Evolutionary conservation across 352 stramenopile species (phyloP), one percentile per base, ranked within the genome.

Genomic region (Globisporangium ultimum): DNA sequence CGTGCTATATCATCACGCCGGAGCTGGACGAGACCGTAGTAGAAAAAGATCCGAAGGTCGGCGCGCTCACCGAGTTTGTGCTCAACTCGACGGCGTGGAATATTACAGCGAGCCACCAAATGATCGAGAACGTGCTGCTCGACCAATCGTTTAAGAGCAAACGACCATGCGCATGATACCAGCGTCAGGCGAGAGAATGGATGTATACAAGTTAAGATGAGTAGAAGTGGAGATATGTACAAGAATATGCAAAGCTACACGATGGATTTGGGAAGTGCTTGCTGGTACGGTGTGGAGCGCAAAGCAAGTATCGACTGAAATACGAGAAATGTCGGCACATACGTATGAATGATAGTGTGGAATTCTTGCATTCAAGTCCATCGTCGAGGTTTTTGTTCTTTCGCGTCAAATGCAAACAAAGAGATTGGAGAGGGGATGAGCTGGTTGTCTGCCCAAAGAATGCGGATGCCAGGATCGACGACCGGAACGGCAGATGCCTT

Each of bases 1-100:
- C 78, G 55, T 80, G 72, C 56, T 80, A 82, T 55, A 66, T 87
- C 32, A 80, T 87, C 51, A 83, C 74, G 4, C 78, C 78, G 18
- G 70, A 72, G 45, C 66, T 85, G 18, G 67, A 21, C 28, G 46
- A 53, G 13, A 36, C 20, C 28, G 42, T 53, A 22, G 28, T 53
- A 22, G 32, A 24, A 11, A 46, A 60, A 36, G 42, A 60, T 5
- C 54, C 43, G 32, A 60, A 17, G 9, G 46, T 53, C 11, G 54
- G 54, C 24, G 42, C 43, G 12, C 48, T 63, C 7, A 63, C 56
- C 1, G 47, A 63, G 20, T 63, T 63, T n/a, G 47, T 63, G n/a
- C 47, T 63, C 20, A 49, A 57, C 43, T 55, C 48, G 18, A 63
- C 43, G 5, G 47, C 56, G 15, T 43, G 46, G 36, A 63, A 57